These are phyloP conservation scores for Suhomyces emberorum DNA, from an alignment of 805 yeast species.

Conservation along the genomic window DNA sequence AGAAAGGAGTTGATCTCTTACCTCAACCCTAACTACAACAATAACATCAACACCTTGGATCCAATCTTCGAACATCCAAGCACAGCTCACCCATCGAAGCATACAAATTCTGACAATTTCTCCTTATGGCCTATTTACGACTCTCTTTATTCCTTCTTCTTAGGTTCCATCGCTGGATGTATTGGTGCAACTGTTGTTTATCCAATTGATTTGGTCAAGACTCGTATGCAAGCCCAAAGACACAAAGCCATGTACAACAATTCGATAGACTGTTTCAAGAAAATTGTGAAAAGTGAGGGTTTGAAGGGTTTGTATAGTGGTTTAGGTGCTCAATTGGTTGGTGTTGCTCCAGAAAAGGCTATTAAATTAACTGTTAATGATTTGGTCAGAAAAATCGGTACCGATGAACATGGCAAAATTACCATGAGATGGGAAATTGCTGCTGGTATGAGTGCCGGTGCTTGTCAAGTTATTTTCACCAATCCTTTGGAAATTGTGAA, in stretches of 20 bases:
- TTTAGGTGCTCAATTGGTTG: conserved; percentile 87
- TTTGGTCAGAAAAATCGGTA: conserved; percentile 69
- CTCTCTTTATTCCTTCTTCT: conserved; percentile 78
- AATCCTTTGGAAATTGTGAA: conserved; percentile 95
- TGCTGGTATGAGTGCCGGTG: conserved; percentile 95
- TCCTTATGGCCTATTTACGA: conserved; percentile 52
- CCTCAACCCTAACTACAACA: conserved; percentile 56
- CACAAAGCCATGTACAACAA: conserved; percentile 67
- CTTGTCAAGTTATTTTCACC: conserved; percentile 92
- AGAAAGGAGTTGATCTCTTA: conserved; percentile 40
- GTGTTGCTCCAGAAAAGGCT: conserved; percentile 98
- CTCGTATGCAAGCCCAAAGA: conserved; percentile 96
- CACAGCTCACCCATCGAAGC: conserved; percentile 27
- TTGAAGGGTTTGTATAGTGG: conserved; percentile 86
- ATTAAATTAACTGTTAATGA: conserved; percentile 94
- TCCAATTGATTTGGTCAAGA: conserved; percentile 93
- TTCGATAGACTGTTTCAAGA: conserved; percentile 81
- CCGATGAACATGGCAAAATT: conserved; percentile 39
- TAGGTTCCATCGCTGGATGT: conserved; percentile 96
- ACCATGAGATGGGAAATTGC: conserved; percentile 63
- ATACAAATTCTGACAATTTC: conserved; percentile 34
- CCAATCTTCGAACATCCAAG: conserved; percentile 43
- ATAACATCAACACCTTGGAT: conserved; percentile 32
- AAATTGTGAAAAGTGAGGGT: conserved; percentile 77
- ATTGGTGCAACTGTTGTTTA: conserved; percentile 97